Conservation (phyloP, 2,329 filamentous ascomycete species). For the Ilyonectria mors-panacis region DNA sequence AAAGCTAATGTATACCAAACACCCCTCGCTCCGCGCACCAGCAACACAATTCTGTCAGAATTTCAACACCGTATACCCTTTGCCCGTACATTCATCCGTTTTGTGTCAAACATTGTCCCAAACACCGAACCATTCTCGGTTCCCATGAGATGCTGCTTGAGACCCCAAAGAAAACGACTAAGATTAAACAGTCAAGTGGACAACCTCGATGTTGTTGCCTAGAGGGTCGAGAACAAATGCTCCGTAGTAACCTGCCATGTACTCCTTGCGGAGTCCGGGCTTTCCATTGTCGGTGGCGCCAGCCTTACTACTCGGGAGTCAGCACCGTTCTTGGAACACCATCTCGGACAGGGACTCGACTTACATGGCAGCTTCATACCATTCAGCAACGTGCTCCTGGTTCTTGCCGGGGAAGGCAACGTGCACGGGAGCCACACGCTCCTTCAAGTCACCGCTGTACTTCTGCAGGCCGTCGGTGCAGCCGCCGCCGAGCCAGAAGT, state of each 20-base stretch:
- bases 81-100: not conserved
- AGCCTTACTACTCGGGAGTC: conserved; percentile 49
- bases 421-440: conserved; percentile 40
- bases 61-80: conserved; percentile 13
- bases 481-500: conserved; percentile 48
- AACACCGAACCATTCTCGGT: not conserved
- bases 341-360: not conserved
- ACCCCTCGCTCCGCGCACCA: not conserved
- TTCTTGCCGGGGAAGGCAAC: conserved; percentile 41
- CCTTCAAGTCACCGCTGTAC: conserved; percentile 42
- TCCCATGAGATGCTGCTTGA: not conserved
- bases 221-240: conserved; percentile 65
- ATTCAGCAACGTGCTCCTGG: conserved; percentile 42
- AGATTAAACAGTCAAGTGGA: conserved; percentile 43
- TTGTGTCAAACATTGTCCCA: not conserved
- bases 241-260: conserved; percentile 64
- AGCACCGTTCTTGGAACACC: not conserved
- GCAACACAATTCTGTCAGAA: not conserved
- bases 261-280: conserved; percentile 61
- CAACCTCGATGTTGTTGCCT: conserved; percentile 68
- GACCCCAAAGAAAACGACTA: conserved; percentile 5
- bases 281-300: conserved; percentile 65
- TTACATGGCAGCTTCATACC: conserved; percentile 46
- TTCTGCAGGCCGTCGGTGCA: conserved; percentile 35
- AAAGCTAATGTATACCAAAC: not conserved